Evolutionary conservation across 768 basidiomycete genomes (phyloP).

Genomic region (Coprinopsis cinerea): DNA sequence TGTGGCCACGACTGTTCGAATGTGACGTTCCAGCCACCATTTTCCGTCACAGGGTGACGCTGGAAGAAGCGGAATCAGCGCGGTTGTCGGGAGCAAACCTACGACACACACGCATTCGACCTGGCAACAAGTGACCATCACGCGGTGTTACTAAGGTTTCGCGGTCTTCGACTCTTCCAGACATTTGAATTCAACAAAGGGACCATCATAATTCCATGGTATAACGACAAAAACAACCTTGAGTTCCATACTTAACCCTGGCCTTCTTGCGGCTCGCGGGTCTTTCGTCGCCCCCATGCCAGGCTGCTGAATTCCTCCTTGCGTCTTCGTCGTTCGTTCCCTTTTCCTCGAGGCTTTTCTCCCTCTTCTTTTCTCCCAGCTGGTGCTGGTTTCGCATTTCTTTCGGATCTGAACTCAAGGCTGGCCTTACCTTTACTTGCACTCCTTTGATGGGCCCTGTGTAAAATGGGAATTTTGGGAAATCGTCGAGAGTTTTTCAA

Average conservation of each 20-base stretch:
- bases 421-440: slow-evolving; percentile 2
- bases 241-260: not conserved
- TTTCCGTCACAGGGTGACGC: too few relatives aligned
- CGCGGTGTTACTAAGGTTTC: not conserved
- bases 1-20: too few relatives aligned
- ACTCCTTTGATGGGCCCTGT: not conserved
- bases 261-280: not conserved
- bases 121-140: slow-evolving; percentile 72
- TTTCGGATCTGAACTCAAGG: not conserved
- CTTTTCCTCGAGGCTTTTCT: not conserved
- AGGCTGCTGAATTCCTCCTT: too few relatives aligned
- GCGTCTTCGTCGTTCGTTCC: not conserved
- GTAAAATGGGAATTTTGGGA: not conserved
- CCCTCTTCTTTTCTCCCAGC: not conserved
- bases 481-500: not conserved
- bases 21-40: too few relatives aligned
- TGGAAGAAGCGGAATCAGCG: too few relatives aligned
- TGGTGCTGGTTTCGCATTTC: not conserved
- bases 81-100: too few relatives aligned
- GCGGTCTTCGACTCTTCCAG: not conserved
- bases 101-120: too few relatives aligned
- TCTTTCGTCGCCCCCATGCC: not conserved
- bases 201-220: not conserved
- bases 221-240: not conserved
- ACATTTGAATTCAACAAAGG: not conserved